Percentiles rank a stretch among this genome's conserved stretches.
phyloP scores from a whole-genome alignment of 495 filamentous ascomycete genomes.

The Tuber umbilicatum region DNA sequence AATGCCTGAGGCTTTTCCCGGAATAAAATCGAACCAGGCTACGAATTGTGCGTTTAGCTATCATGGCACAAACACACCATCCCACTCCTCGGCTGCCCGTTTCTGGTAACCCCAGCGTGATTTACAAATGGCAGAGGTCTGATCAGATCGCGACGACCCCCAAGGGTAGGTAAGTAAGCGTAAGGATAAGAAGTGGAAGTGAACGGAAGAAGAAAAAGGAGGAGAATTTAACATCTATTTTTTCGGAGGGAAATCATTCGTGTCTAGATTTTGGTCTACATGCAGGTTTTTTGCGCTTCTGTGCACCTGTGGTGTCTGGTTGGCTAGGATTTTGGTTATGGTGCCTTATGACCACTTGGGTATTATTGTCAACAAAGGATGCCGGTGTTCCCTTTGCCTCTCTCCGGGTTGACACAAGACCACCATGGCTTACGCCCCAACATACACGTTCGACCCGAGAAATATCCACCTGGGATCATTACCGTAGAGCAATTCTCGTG shows the following conservation, averaged over 20 bases:
- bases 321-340: not conserved
- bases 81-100: not conserved
- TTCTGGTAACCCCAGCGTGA: not conserved
- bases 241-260: constrained; percentile 2
- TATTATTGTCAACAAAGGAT: not conserved
- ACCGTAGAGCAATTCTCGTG: not conserved
- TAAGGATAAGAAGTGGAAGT: not conserved
- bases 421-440: not conserved
- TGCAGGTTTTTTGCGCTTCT: not conserved
- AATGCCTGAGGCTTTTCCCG: not conserved
- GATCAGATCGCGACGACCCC: not conserved
- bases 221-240: not conserved
- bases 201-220: not conserved
- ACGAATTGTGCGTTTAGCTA: not conserved
- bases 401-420: not conserved
- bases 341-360: not conserved
- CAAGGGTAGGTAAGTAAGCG: not conserved
- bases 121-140: constrained; percentile 2
- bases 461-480: not conserved
- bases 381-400: not conserved
- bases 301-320: not conserved
- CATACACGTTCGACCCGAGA: not conserved
- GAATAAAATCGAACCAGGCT: not conserved
- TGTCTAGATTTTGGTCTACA: not conserved
- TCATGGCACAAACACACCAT: not conserved